Conservation (phyloP, 2,329 filamentous ascomycete genomes). For the Beauveria scarabaeidicola region DNA sequence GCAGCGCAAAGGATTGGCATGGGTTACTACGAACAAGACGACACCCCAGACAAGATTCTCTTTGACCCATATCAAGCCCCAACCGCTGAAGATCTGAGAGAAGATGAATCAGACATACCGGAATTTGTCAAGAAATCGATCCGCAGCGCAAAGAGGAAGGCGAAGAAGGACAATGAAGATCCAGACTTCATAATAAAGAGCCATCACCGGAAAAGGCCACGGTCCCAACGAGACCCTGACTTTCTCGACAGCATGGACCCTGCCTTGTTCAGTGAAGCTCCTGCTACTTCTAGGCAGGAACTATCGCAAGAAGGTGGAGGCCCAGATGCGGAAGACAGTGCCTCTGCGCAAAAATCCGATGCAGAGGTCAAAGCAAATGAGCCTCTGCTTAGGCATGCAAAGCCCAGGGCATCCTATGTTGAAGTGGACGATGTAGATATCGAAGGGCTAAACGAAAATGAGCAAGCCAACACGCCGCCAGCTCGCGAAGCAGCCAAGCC, state of each 20-base stretch:
- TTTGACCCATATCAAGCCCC: slow-evolving; percentile 52
- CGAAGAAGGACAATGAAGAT: slow-evolving; percentile 43
- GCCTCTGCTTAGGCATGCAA: slow-evolving; percentile 43
- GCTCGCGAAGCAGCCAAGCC: neutral
- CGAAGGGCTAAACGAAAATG: slow-evolving; percentile 18
- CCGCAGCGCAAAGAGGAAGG: slow-evolving; percentile 44
- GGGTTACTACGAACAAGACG: slow-evolving; percentile 53
- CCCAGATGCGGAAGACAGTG: slow-evolving; percentile 10
- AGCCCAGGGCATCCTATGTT: slow-evolving; percentile 42
- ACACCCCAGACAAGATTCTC: slow-evolving; percentile 48
- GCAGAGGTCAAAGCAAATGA: slow-evolving; percentile 30
- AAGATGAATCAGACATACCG: slow-evolving; percentile 39
- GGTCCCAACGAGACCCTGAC: slow-evolving; percentile 20
- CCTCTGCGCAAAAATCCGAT: slow-evolving; percentile 12
- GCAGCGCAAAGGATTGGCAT: slow-evolving; percentile 46
- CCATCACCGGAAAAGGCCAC: slow-evolving; percentile 32
- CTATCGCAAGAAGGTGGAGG: slow-evolving; percentile 12
- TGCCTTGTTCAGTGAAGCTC: slow-evolving; percentile 34
- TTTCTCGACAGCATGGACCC: slow-evolving; percentile 41
- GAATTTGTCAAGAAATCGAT: slow-evolving; percentile 49
- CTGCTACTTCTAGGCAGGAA: slow-evolving; percentile 14
- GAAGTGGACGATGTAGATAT: slow-evolving; percentile 36
- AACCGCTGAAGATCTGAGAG: slow-evolving; percentile 32
- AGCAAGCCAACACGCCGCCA: neutral
- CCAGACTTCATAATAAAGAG: slow-evolving; percentile 42